phyloP scores from a whole-genome alignment of 768 basidiomycete genomes.

The Strobilomyces dryophilus region DNA sequence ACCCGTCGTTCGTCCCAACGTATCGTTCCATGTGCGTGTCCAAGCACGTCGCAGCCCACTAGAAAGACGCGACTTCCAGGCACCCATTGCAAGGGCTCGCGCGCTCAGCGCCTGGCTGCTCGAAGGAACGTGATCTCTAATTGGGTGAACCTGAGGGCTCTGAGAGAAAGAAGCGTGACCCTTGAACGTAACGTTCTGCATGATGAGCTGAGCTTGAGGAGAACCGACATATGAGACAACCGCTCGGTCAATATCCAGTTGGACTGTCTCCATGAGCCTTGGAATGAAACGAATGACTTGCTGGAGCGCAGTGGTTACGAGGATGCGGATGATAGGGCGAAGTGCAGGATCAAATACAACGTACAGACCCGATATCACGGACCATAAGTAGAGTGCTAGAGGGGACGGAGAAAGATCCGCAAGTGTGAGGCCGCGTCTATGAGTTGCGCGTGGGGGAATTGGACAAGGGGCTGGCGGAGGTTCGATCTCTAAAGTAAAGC shows the following conservation, averaged over 20 bases:
- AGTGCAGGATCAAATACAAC: slow-evolving; percentile 51
- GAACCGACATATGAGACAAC: slow-evolving; percentile 47
- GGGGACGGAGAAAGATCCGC: slow-evolving; percentile 36
- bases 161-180: slow-evolving; percentile 54
- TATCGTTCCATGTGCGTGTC: slow-evolving; percentile 66
- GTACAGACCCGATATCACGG: slow-evolving; percentile 34
- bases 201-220: slow-evolving; percentile 49
- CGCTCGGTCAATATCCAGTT: slow-evolving; percentile 61
- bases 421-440: slow-evolving; percentile 42
- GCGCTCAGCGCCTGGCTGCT: slow-evolving; percentile 20
- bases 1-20: slow-evolving; percentile 62
- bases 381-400: slow-evolving; percentile 32
- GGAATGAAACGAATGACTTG: slow-evolving; percentile 63
- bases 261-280: slow-evolving; percentile 60
- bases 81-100: slow-evolving; percentile 45
- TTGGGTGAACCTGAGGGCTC: slow-evolving; percentile 32
- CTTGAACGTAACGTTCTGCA: slow-evolving; percentile 48
- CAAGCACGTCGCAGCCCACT: slow-evolving; percentile 61
- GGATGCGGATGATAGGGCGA: slow-evolving; percentile 56
- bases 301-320: slow-evolving; percentile 52
- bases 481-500: slow-evolving; percentile 50
- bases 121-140: slow-evolving; percentile 11
- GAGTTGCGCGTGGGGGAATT: slow-evolving; percentile 18
- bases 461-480: slow-evolving; percentile 15
- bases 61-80: slow-evolving; percentile 61